These are phyloP conservation scores for Candida endomychidarum DNA, from an alignment of 805 yeast species.

Conservation along the genomic window DNA sequence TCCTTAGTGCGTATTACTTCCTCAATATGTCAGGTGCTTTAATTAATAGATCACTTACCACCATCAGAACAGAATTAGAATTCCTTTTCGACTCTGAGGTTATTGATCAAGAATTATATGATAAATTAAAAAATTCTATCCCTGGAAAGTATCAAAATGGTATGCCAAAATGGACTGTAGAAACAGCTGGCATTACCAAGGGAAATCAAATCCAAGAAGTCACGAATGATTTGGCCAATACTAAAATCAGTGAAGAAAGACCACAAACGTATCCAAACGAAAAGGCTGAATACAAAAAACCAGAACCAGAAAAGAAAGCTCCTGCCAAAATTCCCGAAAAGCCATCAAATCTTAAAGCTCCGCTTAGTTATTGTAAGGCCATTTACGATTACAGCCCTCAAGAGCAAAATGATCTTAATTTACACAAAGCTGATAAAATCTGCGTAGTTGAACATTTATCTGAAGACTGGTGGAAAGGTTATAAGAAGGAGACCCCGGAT, in stretches of 20 bases:
- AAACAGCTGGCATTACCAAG: neutral
- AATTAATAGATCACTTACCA: slow-evolving; percentile 76
- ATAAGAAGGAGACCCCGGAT: slow-evolving; percentile 33
- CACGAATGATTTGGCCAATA: slow-evolving; percentile 6
- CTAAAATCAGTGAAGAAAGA: neutral
- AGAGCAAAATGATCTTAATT: slow-evolving; percentile 69
- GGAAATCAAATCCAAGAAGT: slow-evolving; percentile 6
- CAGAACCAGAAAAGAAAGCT: neutral
- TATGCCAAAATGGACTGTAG: slow-evolving; percentile 38
- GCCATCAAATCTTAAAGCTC: slow-evolving; percentile 15
- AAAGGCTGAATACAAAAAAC: slow-evolving; percentile 8
- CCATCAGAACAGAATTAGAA: slow-evolving; percentile 75
- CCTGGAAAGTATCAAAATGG: slow-evolving; percentile 60
- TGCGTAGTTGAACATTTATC: slow-evolving; percentile 71
- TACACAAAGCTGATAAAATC: slow-evolving; percentile 67
- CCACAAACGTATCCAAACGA: neutral
- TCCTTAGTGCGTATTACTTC: slow-evolving; percentile 1
- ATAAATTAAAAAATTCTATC: slow-evolving; percentile 48
- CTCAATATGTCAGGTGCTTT: slow-evolving; percentile 49
- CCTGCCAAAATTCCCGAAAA: slow-evolving; percentile 19
- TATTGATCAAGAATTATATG: slow-evolving; percentile 54
- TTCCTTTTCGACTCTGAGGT: slow-evolving; percentile 75
- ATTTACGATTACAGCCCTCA: slow-evolving; percentile 73
- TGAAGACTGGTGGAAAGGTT: slow-evolving; percentile 91
- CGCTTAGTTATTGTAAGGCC: slow-evolving; percentile 53